These are phyloP conservation scores for Graphium sp. DNA, from an alignment of 2,329 filamentous ascomycete genomes.

Conservation along the genomic window DNA sequence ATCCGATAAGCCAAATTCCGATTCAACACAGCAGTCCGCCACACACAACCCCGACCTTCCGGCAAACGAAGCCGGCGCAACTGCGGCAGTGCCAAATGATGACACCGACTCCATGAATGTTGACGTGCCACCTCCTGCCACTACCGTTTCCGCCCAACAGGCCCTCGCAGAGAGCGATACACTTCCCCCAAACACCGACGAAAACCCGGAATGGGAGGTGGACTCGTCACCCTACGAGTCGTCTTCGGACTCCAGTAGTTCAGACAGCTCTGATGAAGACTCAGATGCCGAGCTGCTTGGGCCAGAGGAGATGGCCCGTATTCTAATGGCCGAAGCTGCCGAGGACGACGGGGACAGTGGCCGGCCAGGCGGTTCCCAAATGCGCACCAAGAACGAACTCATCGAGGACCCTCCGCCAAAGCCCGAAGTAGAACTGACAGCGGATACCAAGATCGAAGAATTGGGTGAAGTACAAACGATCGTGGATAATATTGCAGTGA, in stretches of 20 bases:
- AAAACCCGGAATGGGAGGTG: slow-evolving; percentile 66
- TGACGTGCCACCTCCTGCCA: slow-evolving; percentile 17
- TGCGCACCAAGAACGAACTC: slow-evolving; percentile 73
- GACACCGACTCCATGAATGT: slow-evolving; percentile 17
- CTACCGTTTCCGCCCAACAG: too few species aligned
- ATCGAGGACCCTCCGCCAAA: slow-evolving; percentile 47
- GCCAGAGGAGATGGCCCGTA: slow-evolving; percentile 66
- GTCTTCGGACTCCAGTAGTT: slow-evolving; percentile 41
- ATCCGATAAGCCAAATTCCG: neutral
- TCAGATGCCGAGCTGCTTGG: slow-evolving; percentile 49
- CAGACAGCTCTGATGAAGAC: slow-evolving; percentile 41
- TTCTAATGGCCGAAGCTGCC: slow-evolving; percentile 71
- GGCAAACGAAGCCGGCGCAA: neutral
- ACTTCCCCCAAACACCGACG: slow-evolving; percentile 10
- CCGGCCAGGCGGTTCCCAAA: slow-evolving; percentile 22
- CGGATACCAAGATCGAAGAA: slow-evolving; percentile 59
- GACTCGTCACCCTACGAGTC: slow-evolving; percentile 66
- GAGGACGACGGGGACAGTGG: slow-evolving; percentile 56
- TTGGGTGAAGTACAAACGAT: slow-evolving; percentile 62
- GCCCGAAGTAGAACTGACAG: slow-evolving; percentile 62
- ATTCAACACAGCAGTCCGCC: neutral
- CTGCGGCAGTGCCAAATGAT: neutral
- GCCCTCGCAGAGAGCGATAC: too few species aligned
- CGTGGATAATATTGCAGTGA: slow-evolving; percentile 62
- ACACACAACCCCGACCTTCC: neutral